These are phyloP conservation scores for Albizia julibrissin DNA, from an alignment of 306 rosid genomes.

Conservation along the genomic window DNA sequence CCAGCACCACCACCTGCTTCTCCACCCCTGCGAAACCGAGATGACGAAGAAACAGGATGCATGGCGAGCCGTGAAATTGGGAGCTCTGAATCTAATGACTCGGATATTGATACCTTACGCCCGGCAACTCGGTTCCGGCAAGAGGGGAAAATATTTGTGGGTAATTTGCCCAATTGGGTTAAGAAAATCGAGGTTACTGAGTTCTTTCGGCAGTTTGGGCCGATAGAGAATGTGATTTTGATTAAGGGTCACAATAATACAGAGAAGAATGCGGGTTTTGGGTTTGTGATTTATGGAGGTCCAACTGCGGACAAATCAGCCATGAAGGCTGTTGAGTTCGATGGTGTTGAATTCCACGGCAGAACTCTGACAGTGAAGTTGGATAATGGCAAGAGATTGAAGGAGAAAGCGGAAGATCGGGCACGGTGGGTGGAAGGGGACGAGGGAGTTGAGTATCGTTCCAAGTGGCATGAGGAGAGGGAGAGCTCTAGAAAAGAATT, in stretches of 20 bases:
- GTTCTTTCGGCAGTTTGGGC: conserved; percentile 87
- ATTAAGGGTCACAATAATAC: conserved; percentile 63
- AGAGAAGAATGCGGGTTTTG: conserved; percentile 75
- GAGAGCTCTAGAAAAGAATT: conserved; percentile 62
- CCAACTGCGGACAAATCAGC: conserved; percentile 58
- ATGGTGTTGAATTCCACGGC: conserved; percentile 90
- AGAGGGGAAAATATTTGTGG: conserved; percentile 85
- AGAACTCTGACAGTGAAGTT: conserved; percentile 78
- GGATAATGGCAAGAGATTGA: conserved; percentile 76
- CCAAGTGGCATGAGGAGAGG: conserved; percentile 88
- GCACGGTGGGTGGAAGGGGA: conserved; percentile 64
- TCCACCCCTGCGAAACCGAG: neutral
- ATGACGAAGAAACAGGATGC: neutral
- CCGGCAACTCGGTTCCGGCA: conserved; percentile 50
- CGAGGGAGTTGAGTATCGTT: conserved; percentile 49
- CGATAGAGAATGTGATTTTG: conserved; percentile 68
- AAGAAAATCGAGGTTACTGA: conserved; percentile 71
- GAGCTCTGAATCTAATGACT: neutral
- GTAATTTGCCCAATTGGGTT: conserved; percentile 80
- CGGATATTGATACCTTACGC: conserved; percentile 1
- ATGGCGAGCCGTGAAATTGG: conserved; percentile 19
- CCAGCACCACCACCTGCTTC: neutral
- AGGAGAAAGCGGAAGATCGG: conserved; percentile 62
- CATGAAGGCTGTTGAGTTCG: conserved; percentile 83
- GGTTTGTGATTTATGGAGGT: conserved; percentile 69